A percentile compares a stretch with the other conserved stretches of the same genome.
phyloP scores from a whole-genome alignment of 129 eudicot species.

The Flaveria robusta region DNA sequence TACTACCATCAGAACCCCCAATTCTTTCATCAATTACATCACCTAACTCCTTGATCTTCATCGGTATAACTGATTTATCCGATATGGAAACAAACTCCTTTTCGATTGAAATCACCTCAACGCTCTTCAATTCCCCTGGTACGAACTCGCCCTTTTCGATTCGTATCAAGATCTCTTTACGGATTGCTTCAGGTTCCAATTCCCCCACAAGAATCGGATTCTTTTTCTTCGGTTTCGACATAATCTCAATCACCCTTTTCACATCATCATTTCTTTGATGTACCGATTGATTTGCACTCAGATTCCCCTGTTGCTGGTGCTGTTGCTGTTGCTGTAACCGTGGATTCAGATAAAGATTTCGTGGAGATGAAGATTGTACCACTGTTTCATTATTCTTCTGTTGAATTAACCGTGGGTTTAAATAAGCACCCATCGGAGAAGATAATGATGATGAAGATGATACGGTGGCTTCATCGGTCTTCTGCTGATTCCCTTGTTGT shows the following conservation, averaged over 20 bases:
- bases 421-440: slow-evolving; percentile 7
- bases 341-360: slow-evolving; percentile 37
- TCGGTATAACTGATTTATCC: slow-evolving; percentile 37
- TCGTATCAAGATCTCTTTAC: slow-evolving; percentile 57
- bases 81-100: slow-evolving; percentile 40
- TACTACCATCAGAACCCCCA: slow-evolving; percentile 26
- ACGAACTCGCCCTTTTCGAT: slow-evolving; percentile 61
- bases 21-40: slow-evolving; percentile 46
- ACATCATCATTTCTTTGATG: slow-evolving; percentile 61
- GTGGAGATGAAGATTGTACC: slow-evolving; percentile 21
- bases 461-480: no score
- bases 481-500: background rate
- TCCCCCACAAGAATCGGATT: slow-evolving; percentile 93
- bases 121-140: slow-evolving; percentile 39
- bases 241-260: slow-evolving; percentile 68
- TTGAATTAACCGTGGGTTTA: slow-evolving; percentile 38
- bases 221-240: slow-evolving; percentile 56
- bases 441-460: no score
- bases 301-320: slow-evolving; percentile 36
- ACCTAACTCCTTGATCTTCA: slow-evolving; percentile 58
- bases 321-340: slow-evolving; percentile 42
- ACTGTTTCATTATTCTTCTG: slow-evolving; percentile 14
- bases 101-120: slow-evolving; percentile 53
- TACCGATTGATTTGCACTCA: slow-evolving; percentile 24
- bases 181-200: slow-evolving; percentile 60